A percentile compares a stretch with the other conserved stretches of the same genome.
Evolutionary conservation across 208 protist genomes (phyloP).

Genomic region (Leishmania arabica): DNA sequence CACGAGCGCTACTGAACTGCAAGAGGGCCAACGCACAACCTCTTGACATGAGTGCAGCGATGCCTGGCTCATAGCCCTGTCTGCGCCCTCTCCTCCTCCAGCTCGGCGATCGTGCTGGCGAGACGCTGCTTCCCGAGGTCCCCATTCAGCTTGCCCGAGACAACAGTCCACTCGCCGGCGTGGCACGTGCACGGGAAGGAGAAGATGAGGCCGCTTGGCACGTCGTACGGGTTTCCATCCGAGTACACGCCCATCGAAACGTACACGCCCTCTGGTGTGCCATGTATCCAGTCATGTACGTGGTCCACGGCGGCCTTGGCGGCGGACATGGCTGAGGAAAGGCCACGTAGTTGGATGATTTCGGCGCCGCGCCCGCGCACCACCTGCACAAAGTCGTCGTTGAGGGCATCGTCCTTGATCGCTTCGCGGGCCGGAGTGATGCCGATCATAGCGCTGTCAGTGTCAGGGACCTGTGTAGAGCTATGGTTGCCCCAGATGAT

Average conservation of each 20-base stretch:
- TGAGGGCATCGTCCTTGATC: conserved; percentile 74
- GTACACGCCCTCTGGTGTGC: conserved; percentile 54
- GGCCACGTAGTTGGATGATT: conserved; percentile 87
- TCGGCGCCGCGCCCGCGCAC: conserved; percentile 94
- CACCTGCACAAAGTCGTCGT: conserved; percentile 75
- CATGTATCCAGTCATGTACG: conserved; percentile 70
- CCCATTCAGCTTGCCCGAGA: conserved; percentile 49
- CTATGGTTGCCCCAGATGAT: conserved; percentile 98
- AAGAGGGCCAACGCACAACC: neutral
- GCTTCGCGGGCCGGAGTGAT: conserved; percentile 45
- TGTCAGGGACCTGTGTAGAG: conserved; percentile 93
- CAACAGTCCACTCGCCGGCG: conserved; percentile 86
- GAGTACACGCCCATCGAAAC: conserved; percentile 95
- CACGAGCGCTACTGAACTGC: neutral
- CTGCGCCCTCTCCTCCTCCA: conserved; percentile 57
- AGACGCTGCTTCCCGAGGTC: conserved; percentile 36
- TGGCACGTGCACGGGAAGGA: conserved; percentile 94
- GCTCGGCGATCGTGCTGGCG: conserved; percentile 39
- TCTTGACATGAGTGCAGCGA: neutral
- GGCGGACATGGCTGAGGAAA: conserved; percentile 95
- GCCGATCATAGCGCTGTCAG: conserved; percentile 74
- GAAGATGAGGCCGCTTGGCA: conserved; percentile 92
- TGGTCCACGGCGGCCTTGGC: conserved; percentile 79
- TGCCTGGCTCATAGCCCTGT: conserved; percentile 13
- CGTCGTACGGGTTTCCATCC: conserved; percentile 90